phyloP scores from a whole-genome alignment of 2,329 filamentous ascomycete species.

The Hypoxylon sp. region DNA sequence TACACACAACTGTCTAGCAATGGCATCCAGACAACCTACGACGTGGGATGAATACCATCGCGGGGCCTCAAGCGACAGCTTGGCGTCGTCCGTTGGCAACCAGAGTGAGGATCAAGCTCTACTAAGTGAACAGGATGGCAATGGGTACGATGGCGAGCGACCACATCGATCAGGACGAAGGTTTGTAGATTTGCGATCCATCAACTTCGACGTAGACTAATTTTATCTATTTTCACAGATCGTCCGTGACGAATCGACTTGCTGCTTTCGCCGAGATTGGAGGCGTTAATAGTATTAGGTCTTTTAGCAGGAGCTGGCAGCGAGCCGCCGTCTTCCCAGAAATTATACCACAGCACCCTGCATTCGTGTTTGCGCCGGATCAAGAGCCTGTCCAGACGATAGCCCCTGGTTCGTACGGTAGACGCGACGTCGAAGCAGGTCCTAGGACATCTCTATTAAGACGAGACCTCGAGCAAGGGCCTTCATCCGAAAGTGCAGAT shows the following conservation, averaged over 20 bases:
- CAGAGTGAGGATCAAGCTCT: conserved; percentile 58
- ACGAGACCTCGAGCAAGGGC: conserved; percentile 58
- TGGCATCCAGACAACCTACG: conserved; percentile 40
- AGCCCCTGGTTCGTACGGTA: conserved; percentile 52
- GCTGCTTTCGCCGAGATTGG: conserved; percentile 74
- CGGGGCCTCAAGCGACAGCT: conserved; percentile 53
- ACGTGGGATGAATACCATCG: conserved; percentile 60
- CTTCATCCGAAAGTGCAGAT: conserved; percentile 42
- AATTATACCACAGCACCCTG: conserved; percentile 80
- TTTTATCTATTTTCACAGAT: conserved; percentile 53
- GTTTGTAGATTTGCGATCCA: conserved; percentile 37
- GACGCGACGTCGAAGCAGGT: conserved; percentile 52
- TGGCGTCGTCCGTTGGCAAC: conserved; percentile 50
- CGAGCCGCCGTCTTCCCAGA: conserved; percentile 88
- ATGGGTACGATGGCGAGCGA: conserved; percentile 47
- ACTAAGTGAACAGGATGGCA: conserved; percentile 51
- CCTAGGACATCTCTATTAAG: conserved; percentile 57
- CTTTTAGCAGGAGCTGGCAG: conserved; percentile 92
- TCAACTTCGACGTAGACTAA: conserved; percentile 18
- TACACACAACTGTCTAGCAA: conserved; percentile 37
- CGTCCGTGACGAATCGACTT: conserved; percentile 67
- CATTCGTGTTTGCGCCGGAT: conserved; percentile 73
- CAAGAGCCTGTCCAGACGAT: conserved; percentile 55
- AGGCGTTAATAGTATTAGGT: conserved; percentile 92
- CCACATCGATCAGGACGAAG: conserved; percentile 48